Percentiles rank a stretch among this genome's conserved stretches.
phyloP scores from a whole-genome alignment of 225 moss, liverwort and hornwort species.

The Asterella californica region DNA sequence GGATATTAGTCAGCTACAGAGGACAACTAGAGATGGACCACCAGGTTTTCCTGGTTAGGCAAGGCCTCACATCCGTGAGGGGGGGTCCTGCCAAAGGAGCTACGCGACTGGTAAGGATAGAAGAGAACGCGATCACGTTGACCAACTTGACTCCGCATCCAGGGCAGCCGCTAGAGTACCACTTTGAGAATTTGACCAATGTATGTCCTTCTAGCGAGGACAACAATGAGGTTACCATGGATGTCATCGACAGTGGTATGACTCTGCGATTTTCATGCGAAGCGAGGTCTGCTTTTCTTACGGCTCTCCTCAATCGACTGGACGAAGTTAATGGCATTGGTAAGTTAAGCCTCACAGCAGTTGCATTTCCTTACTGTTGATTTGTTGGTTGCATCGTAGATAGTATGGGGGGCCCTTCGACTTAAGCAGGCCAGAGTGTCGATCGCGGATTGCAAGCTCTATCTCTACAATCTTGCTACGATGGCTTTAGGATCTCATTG shows the following conservation, averaged over 20 bases:
- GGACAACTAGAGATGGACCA: conserved; percentile 43
- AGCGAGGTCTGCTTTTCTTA: conserved; percentile 84
- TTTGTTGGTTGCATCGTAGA: background rate
- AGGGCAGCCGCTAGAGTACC: conserved; percentile 71
- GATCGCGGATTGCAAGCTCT: background rate
- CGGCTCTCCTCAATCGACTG: conserved; percentile 79
- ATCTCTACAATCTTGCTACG: background rate
- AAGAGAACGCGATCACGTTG: conserved; percentile 83
- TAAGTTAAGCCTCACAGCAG: conserved; percentile 29
- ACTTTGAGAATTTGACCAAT: conserved; percentile 87
- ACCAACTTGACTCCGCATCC: conserved; percentile 63
- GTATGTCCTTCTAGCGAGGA: conserved; percentile 76
- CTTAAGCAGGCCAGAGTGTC: background rate
- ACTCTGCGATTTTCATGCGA: conserved; percentile 76
- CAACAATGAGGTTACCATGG: conserved; percentile 71
- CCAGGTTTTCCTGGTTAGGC: conserved; percentile 59
- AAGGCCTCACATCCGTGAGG: conserved; percentile 36
- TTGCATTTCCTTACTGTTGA: background rate
- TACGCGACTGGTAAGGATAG: conserved; percentile 76
- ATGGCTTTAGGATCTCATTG: background rate
- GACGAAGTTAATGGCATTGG: conserved; percentile 99
- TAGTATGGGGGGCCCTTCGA: background rate
- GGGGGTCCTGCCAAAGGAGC: conserved; percentile 52
- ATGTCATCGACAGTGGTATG: conserved; percentile 75
- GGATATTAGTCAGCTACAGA: background rate